phyloP scores from a whole-genome alignment of 2,329 filamentous ascomycete genomes.

The Pseudocercospora macadamiae region DNA sequence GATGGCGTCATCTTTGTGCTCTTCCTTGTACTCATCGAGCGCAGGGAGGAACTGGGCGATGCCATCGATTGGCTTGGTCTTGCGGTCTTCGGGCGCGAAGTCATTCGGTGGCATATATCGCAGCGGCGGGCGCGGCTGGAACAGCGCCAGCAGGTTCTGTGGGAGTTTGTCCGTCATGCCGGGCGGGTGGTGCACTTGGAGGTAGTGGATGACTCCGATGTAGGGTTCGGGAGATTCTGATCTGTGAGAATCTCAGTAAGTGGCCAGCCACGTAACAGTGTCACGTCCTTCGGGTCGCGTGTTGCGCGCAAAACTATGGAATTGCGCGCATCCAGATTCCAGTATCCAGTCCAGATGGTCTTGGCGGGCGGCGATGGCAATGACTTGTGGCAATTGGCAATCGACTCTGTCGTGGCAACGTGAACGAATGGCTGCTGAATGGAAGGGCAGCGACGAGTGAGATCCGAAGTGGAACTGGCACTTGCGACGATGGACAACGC shows the following conservation, averaged over 20 bases:
- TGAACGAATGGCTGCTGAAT: not conserved
- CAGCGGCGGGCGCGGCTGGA: slow-evolving; percentile 89
- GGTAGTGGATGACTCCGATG: not conserved
- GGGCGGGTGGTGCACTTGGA: not conserved
- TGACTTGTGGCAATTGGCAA: not conserved
- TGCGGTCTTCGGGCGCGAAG: slow-evolving; percentile 78
- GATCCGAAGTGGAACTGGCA: no score
- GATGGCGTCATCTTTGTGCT: slow-evolving; percentile 53
- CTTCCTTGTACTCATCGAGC: slow-evolving; percentile 74
- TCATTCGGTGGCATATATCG: slow-evolving; percentile 86
- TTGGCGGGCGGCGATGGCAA: not conserved
- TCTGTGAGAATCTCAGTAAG: not conserved
- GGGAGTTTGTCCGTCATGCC: slow-evolving; percentile 92
- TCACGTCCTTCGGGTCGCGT: no score
- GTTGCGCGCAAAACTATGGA: no score
- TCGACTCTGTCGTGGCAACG: not conserved
- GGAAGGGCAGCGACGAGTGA: no score
- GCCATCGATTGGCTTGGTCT: slow-evolving; percentile 72
- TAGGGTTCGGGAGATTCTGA: not conserved
- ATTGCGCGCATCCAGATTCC: no score
- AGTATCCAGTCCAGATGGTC: no score
- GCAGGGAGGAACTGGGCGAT: slow-evolving; percentile 75
- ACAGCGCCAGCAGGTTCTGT: slow-evolving; percentile 87
- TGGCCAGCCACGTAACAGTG: no score
- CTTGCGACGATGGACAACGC: no score